Conservation (phyloP, 805 yeast species). For the Teunomyces stri region DNA sequence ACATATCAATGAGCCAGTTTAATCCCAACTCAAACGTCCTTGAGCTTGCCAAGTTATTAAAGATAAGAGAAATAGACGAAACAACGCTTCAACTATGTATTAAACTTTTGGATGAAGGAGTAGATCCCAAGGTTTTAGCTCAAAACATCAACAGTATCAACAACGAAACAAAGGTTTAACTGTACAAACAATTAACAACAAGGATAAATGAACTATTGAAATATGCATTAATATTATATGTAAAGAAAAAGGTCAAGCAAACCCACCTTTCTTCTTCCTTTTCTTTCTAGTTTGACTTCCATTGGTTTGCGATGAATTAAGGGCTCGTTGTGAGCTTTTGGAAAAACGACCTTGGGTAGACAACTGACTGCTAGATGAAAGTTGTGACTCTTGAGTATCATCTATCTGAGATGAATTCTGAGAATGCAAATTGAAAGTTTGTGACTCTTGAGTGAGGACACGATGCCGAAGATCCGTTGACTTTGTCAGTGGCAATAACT, state of each 20-base stretch:
- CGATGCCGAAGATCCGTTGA: background rate
- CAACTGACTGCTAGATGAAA: background rate
- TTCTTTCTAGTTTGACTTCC: constrained; percentile 21
- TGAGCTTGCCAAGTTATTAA: constrained; percentile 25
- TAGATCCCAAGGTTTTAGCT: constrained; percentile 31
- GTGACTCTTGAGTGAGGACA: background rate
- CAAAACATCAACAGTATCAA: constrained; percentile 22
- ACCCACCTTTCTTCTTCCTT: constrained; percentile 50
- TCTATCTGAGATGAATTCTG: background rate
- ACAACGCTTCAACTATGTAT: constrained; percentile 30
- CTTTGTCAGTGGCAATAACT: background rate
- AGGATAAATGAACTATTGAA: background rate
- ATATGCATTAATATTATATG: background rate
- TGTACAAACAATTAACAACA: background rate
- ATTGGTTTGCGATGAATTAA: constrained; percentile 6
- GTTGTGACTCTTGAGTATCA: background rate
- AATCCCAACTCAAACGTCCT: constrained; percentile 10
- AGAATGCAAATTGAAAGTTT: background rate
- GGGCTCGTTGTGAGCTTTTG: background rate
- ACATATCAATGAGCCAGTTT: background rate
- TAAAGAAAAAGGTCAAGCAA: constrained; percentile 29
- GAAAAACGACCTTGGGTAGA: background rate
- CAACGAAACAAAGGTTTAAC: constrained; percentile 20
- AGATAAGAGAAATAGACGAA: constrained; percentile 24
- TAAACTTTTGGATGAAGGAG: constrained; percentile 34